Evolutionary conservation across 1,139 yeast genomes (phyloP).

Genomic region (Taphrina sp.): DNA sequence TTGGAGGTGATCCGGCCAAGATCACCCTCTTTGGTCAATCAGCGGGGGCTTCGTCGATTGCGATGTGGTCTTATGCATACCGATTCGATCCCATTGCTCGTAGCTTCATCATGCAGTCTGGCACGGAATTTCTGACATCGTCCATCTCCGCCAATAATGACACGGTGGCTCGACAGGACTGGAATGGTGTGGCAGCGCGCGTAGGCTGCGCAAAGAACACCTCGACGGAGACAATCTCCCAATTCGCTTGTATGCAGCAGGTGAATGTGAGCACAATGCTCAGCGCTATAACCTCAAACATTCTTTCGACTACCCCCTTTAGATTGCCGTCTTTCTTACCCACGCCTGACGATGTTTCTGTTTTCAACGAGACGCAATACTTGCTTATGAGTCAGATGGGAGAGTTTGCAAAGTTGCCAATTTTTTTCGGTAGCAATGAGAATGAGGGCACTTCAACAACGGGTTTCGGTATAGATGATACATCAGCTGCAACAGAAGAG

Average conservation of each 20-base stretch:
- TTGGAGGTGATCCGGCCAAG: slow-evolving; percentile 43
- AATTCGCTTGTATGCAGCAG: slow-evolving; percentile 20
- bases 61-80: slow-evolving; percentile 15
- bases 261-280: slow-evolving; percentile 2
- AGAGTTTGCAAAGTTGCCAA: slow-evolving; percentile 18
- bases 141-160: slow-evolving; percentile 8
- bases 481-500: neutral
- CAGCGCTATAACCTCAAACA: slow-evolving; percentile 2
- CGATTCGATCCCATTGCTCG: slow-evolving; percentile 22
- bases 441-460: slow-evolving; percentile 18
- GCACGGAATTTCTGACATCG: slow-evolving; percentile 14
- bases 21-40: slow-evolving; percentile 44
- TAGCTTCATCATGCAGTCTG: slow-evolving; percentile 26
- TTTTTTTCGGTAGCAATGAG: slow-evolving; percentile 17
- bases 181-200: slow-evolving; percentile 14
- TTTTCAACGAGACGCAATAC: slow-evolving; percentile 3
- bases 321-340: slow-evolving; percentile 24
- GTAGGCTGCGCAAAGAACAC: slow-evolving; percentile 10
- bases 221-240: neutral
- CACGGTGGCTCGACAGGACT: neutral
- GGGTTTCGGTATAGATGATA: neutral
- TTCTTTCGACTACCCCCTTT: neutral
- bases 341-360: slow-evolving; percentile 10
- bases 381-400: neutral
- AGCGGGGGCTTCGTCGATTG: slow-evolving; percentile 42